Evolutionary conservation across 164 flowering plant genomes (phyloP).

Genomic region (Annona squamosa): DNA sequence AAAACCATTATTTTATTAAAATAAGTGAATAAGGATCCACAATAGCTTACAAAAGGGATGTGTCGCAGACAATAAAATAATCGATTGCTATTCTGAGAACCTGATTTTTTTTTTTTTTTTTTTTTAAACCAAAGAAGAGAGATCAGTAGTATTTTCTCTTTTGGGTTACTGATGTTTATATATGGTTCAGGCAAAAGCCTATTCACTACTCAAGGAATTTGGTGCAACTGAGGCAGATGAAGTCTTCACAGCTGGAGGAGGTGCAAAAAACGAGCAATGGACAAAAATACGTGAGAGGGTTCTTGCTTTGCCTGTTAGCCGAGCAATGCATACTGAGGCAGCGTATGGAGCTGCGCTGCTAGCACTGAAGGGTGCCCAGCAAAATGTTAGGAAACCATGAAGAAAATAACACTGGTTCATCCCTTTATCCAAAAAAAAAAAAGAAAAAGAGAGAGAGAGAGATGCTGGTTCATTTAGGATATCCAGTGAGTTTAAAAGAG

Average conservation of each 20-base stretch:
- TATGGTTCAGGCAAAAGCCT: slow-evolving; percentile 62
- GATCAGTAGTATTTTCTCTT: not conserved
- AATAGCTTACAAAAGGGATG: no score
- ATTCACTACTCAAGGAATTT: slow-evolving; percentile 56
- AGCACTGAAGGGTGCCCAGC: slow-evolving; percentile 59
- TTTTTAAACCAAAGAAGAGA: not conserved
- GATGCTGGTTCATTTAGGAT: not conserved
- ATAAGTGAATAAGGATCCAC: no score
- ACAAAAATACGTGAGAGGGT: slow-evolving; percentile 72
- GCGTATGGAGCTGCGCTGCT: slow-evolving; percentile 93
- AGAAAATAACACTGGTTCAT: not conserved
- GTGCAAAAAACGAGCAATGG: slow-evolving; percentile 78
- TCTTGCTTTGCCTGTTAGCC: slow-evolving; percentile 66
- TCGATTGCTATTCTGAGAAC: not conserved
- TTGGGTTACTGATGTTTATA: not conserved
- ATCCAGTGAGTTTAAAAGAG: not conserved
- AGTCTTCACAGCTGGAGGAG: slow-evolving; percentile 94
- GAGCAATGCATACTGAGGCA: slow-evolving; percentile 81
- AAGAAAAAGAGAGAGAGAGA: not conserved
- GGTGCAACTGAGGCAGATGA: slow-evolving; percentile 79
- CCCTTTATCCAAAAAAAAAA: no score
- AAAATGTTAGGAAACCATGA: not conserved
- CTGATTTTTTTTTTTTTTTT: no score
- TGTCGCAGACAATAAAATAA: not conserved
- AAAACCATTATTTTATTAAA: no score